Evolutionary conservation across 192 early-diverging fungal species (phyloP), one percentile per base, ranked within the genome.

Genomic region (Coemansia sp.): DNA sequence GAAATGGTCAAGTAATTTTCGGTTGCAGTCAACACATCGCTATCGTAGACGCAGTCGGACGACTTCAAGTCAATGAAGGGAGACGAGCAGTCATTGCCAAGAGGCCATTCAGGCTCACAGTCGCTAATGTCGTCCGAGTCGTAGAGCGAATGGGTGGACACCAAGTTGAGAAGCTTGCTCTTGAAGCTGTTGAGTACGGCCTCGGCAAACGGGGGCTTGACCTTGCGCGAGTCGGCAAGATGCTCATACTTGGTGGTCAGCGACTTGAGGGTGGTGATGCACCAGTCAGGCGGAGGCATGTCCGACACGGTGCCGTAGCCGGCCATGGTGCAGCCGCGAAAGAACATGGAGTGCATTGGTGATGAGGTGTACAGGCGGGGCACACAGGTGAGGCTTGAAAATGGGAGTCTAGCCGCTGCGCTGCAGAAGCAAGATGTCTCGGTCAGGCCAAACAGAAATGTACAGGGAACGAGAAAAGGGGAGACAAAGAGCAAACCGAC

Each of bases 101-200:
- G 38, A 2, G 60, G 59, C 68, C 68, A 70, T 50, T 70, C 74
- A 36, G 56, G 14, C 43, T 70, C 74, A 22, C 50, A 56, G 23
- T 77, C 74, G 63, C 68, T 70, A 41, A 27, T 65, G 18, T 65
- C 57, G 4, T 58, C 59, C 5, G 68, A 56, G 41, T 70, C 74
- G 60, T 70, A 70, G 45, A 64, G 53, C 11, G 65, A 26, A 33
- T 66, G 68, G 18, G 58, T 36, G 27, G 63, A 63, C 14, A 71
- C 58, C 4, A 63, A 21, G 46, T 70, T 71, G 52, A 71, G 55
- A 18, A 77, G 74, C 57, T 77, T 77, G 51, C 63, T 63, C 68
- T 77, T 77, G 63, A 77, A 77, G 74, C 63, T 77, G 68, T 77
- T 77, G 18, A 77, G 60, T 13, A 77, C 68, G 15, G 74, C 74